Evolutionary conservation across 345 rosid genomes (phyloP).

Genomic region (Populus ilicifolia): DNA sequence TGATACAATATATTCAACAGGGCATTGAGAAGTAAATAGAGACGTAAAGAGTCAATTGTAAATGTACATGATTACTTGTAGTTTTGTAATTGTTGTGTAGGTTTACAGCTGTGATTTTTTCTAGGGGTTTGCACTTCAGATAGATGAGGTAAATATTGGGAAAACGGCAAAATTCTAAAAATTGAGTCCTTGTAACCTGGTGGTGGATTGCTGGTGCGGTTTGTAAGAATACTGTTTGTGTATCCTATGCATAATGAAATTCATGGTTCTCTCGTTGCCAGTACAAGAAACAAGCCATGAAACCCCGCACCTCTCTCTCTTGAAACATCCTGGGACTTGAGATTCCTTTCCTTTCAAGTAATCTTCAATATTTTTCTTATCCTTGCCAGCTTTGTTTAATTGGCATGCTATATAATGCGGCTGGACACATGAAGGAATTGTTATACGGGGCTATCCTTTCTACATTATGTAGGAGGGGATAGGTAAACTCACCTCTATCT

Average conservation of each 20-base stretch:
- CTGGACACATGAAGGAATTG: too few species aligned
- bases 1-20: constrained; percentile 92
- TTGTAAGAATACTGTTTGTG: constrained; percentile 18
- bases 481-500: too few species aligned
- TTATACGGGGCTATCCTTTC: too few species aligned
- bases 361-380: too few species aligned
- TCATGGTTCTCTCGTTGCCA: not conserved
- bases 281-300: not conserved
- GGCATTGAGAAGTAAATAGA: constrained; percentile 77
- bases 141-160: constrained; percentile 3
- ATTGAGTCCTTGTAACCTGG: constrained; percentile 13
- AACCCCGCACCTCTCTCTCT: not conserved
- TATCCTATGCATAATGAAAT: constrained; percentile 6
- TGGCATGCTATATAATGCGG: too few species aligned
- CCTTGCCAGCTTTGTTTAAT: too few species aligned
- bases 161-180: not conserved
- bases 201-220: constrained; percentile 22
- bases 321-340: not conserved
- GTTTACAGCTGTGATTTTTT: constrained; percentile 16
- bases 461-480: too few species aligned
- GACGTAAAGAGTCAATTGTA: not conserved
- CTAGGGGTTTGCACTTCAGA: constrained; percentile 18
- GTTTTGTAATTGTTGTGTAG: constrained; percentile 9
- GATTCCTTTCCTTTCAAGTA: too few species aligned
- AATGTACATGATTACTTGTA: constrained; percentile 35